Percentiles rank a stretch among this genome's conserved stretches.
phyloP scores from a whole-genome alignment of 1,284 basidiomycete species.

The Cutaneotrichosporon cutaneum region DNA sequence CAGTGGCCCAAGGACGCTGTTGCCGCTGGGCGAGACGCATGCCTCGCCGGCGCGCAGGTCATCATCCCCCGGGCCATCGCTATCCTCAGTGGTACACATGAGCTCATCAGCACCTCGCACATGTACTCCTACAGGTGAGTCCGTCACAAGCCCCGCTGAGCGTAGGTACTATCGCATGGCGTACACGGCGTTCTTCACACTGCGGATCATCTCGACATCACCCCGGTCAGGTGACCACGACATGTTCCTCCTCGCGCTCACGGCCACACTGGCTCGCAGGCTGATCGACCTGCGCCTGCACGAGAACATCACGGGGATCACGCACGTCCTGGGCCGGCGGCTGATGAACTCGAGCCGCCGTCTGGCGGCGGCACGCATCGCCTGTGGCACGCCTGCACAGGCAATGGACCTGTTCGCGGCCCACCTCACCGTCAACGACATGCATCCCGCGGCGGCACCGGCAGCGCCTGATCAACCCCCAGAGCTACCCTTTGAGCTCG shows the following conservation, averaged over 20 bases:
- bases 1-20: neutral
- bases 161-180: slow-evolving; percentile 24
- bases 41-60: slow-evolving; percentile 17
- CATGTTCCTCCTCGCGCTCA: slow-evolving; percentile 24
- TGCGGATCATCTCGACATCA: slow-evolving; percentile 23
- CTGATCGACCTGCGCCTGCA: slow-evolving; percentile 24
- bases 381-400: neutral
- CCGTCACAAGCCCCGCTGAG: neutral
- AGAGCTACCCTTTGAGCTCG: slow-evolving; percentile 1
- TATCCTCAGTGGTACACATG: slow-evolving; percentile 10
- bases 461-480: neutral
- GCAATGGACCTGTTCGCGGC: neutral
- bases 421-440: neutral
- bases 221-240: slow-evolving; percentile 19
- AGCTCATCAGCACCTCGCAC: neutral
- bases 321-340: slow-evolving; percentile 21
- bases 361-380: slow-evolving; percentile 7
- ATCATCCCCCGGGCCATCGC: slow-evolving; percentile 24
- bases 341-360: slow-evolving; percentile 22
- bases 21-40: slow-evolving; percentile 15
- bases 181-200: slow-evolving; percentile 21
- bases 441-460: rapidly evolving
- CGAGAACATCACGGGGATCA: slow-evolving; percentile 23
- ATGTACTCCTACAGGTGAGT: slow-evolving; percentile 9
- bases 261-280: slow-evolving; percentile 19